phyloP scores from a whole-genome alignment of 345 rosid genomes.

The Linum usitatissimum region DNA sequence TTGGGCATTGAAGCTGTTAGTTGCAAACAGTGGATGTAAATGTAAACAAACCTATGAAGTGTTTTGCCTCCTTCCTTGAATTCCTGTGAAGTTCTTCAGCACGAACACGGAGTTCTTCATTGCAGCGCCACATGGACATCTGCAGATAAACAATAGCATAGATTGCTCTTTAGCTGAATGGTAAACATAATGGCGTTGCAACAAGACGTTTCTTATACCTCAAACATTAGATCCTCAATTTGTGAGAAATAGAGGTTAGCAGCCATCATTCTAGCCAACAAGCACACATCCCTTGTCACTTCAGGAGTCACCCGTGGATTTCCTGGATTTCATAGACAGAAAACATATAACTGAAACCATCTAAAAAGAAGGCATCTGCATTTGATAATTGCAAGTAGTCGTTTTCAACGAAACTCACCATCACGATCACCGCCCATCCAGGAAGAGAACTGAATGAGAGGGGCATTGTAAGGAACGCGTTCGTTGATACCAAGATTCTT shows the following conservation, averaged over 20 bases:
- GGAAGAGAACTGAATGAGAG: slow-evolving; percentile 94
- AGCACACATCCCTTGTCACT: slow-evolving; percentile 98
- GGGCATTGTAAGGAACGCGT: slow-evolving; percentile 95
- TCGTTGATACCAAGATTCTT: slow-evolving; percentile 89
- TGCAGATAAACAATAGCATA: slow-evolving; percentile 18
- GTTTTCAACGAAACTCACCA: slow-evolving; percentile 33
- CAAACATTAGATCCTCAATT: slow-evolving; percentile 95
- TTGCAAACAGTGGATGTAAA: neutral
- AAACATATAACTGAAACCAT: neutral
- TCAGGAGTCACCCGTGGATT: slow-evolving; percentile 99
- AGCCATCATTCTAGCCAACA: slow-evolving; percentile 98
- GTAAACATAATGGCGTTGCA: neutral
- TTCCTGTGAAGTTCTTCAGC: slow-evolving; percentile 68
- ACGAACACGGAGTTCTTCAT: slow-evolving; percentile 71
- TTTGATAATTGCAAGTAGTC: no score
- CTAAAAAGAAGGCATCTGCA: neutral
- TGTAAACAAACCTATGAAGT: slow-evolving; percentile 59
- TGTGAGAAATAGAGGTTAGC: slow-evolving; percentile 84
- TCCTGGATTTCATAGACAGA: slow-evolving; percentile 34
- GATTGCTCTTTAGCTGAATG: slow-evolving; percentile 2
- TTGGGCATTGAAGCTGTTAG: neutral
- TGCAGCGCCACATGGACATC: slow-evolving; percentile 99
- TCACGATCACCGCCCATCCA: slow-evolving; percentile 99
- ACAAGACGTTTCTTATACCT: slow-evolving; percentile 33
- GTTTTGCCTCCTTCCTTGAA: slow-evolving; percentile 85